Evolutionary conservation across 768 basidiomycete species (phyloP), one percentile per base, ranked within the genome.

Genomic region (Leccinellum luteum): DNA sequence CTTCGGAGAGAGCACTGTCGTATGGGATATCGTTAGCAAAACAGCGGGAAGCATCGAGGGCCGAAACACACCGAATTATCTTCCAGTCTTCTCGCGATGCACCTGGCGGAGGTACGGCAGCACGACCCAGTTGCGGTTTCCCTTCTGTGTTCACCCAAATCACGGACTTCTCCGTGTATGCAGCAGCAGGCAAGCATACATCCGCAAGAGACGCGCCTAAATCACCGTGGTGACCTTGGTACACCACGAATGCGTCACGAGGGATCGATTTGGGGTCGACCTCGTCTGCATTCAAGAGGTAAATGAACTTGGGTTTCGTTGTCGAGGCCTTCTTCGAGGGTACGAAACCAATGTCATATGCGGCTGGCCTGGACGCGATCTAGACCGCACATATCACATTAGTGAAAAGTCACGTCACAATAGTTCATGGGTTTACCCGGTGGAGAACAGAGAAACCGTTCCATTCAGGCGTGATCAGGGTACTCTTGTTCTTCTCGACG

Each of bases 141-240:
- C 97, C 97, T 72, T 99, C 97, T 0, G 94, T 94, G 77, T 99
- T 99, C 55, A 99, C 84, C 94, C 95, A 98, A 1, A 94, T 98
- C 49, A 81, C 80, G 8, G 83, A 79, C 66, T 90, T 90, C 77
- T 98, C 97, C 3, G 96, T 98, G 76, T 97, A 98, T 3, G 97
- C 97, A 15, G 89, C 83, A 8, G 83, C 92, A 15, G 97, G 97
- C 17, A 98, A 77, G 71, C 91, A 92, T 57, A 98, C 94, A 69
- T 99, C 97, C n/a, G 97, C 97, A 23, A 94, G 85, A 66, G 94
- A 92, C 3, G 97, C 97, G 34, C 97, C 96, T 54, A 92, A 79
- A 72, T 99, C 97, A 65, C 97, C 97, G 69, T 99, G 97, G 73
- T 98, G 95, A 34, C 97, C 97, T 68, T 98, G 97, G 73, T 99